Evolutionary conservation across 148 eudicot species (phyloP).

Genomic region (Vaccinium vitisidaea): DNA sequence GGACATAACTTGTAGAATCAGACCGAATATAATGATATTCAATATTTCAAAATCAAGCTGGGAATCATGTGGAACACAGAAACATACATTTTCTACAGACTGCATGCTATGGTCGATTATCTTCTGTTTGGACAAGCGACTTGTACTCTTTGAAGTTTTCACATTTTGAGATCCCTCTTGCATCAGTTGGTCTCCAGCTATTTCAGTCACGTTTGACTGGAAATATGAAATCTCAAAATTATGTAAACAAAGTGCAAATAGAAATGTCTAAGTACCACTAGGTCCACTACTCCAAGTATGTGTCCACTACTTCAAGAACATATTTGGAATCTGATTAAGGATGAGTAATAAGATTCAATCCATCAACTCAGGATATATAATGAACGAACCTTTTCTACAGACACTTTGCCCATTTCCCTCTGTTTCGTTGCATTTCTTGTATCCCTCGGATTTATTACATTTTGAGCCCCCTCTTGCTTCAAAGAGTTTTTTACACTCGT

Average conservation of each 20-base stretch:
- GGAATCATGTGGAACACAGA: neutral
- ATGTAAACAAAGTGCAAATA: neutral
- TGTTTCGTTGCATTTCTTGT: constrained; percentile 19
- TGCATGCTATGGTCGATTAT: neutral
- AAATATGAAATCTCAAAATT: neutral
- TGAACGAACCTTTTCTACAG: constrained; percentile 37
- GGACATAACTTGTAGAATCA: constrained; percentile 14
- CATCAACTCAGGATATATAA: constrained; percentile 14
- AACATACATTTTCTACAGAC: neutral
- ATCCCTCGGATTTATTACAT: constrained; percentile 1
- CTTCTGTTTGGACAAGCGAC: neutral
- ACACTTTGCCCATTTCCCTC: constrained; percentile 24
- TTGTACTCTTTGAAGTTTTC: neutral
- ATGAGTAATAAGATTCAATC: neutral
- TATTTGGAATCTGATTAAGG: neutral
- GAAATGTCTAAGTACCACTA: neutral
- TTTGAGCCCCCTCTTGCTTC: constrained; percentile 18
- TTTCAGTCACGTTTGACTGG: neutral
- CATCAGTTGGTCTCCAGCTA: neutral
- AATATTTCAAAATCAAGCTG: neutral
- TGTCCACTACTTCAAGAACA: neutral
- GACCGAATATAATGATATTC: neutral
- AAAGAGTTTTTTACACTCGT: constrained; percentile 13
- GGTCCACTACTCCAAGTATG: neutral
- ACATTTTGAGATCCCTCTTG: neutral